These are phyloP conservation scores for Mycosarcoma mackinlayi DNA, from an alignment of 1,284 basidiomycete species.

Conservation along the genomic window DNA sequence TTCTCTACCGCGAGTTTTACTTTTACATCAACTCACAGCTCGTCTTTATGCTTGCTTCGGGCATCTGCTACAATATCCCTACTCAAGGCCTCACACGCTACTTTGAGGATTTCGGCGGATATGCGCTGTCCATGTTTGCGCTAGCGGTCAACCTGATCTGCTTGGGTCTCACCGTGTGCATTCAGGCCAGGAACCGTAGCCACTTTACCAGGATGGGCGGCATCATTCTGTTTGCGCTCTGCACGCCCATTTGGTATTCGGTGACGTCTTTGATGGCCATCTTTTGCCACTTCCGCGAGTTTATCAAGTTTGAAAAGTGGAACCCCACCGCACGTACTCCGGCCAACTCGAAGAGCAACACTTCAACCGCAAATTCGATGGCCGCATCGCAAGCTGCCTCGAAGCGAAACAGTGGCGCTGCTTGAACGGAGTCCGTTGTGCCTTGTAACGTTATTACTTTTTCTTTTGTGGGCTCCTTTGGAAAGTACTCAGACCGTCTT, in stretches of 20 bases:
- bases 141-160: constrained; percentile 54
- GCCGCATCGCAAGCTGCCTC: constrained; percentile 16
- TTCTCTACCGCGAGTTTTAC: constrained; percentile 57
- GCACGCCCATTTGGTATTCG: constrained; percentile 55
- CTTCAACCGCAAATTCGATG: constrained; percentile 16
- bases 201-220: constrained; percentile 49
- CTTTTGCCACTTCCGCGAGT: constrained; percentile 59
- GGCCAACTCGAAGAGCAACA: constrained; percentile 30
- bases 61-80: constrained; percentile 50
- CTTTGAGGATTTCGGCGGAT: constrained; percentile 54
- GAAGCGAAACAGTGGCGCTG: constrained; percentile 21
- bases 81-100: constrained; percentile 36
- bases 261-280: constrained; percentile 52
- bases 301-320: constrained; percentile 60
- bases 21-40: constrained; percentile 60
- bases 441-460: background rate
- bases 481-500: background rate
- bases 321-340: constrained; percentile 44
- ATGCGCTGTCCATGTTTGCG: constrained; percentile 43
- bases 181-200: constrained; percentile 51
- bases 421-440: background rate
- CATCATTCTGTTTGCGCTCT: constrained; percentile 46
- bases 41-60: constrained; percentile 45
- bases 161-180: constrained; percentile 43
- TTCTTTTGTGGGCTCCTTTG: background rate